Evolutionary conservation across 2,329 filamentous ascomycete species (phyloP).

Genomic region (Pseudogymnoascus sp.): DNA sequence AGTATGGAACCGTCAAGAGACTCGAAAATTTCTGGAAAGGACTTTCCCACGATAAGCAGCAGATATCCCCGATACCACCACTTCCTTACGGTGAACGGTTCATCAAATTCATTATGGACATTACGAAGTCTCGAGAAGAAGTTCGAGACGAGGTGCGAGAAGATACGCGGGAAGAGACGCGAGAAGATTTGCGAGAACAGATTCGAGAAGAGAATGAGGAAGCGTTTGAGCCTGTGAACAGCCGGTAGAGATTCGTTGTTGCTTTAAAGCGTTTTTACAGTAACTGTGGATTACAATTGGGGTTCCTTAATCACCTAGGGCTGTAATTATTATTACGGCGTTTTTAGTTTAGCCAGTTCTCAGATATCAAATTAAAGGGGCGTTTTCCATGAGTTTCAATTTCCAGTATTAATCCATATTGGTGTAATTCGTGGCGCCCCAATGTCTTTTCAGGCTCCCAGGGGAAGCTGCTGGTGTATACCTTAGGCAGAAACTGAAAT

Average conservation of each 20-base stretch:
- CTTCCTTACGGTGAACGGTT: conserved; percentile 90
- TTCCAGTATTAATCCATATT: neutral
- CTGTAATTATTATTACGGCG: neutral
- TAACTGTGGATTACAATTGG: neutral
- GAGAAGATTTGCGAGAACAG: neutral
- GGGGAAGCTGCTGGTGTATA: neutral
- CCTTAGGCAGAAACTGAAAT: neutral
- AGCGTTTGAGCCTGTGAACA: neutral
- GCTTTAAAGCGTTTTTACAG: neutral
- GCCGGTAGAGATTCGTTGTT: neutral
- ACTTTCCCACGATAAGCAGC: conserved; percentile 68
- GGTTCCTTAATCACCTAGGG: neutral
- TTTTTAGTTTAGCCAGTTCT: neutral
- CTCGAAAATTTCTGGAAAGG: conserved; percentile 97
- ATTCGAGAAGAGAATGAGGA: neutral
- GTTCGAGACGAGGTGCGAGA: conserved; percentile 26
- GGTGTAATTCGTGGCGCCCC: neutral
- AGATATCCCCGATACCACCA: conserved; percentile 89
- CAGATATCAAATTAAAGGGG: neutral
- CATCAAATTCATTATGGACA: conserved; percentile 79
- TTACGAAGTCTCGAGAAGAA: conserved; percentile 86
- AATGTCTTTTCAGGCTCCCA: neutral
- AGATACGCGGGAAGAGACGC: neutral
- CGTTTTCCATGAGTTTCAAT: neutral
- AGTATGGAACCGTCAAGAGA: conserved; percentile 94